Percentiles rank a stretch among this genome's conserved stretches.
Evolutionary conservation across 2,329 filamentous ascomycete genomes (phyloP).

Genomic region (Colletotrichum eremochloae): DNA sequence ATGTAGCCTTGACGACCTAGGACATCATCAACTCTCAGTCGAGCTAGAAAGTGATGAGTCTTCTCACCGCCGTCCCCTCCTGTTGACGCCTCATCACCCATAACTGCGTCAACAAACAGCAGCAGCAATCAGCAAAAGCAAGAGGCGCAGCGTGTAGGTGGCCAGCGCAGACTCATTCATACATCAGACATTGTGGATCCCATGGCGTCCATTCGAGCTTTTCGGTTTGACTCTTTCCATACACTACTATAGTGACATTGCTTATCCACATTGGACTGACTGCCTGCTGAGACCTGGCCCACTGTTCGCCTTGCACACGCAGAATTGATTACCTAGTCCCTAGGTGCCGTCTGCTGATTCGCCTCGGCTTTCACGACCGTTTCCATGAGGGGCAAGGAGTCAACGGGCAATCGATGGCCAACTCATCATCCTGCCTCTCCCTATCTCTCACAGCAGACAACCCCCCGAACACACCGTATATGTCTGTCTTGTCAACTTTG

Average conservation of each 20-base stretch:
- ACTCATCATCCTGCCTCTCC: slow-evolving; percentile 4
- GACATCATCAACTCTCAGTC: neutral
- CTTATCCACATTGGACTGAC: slow-evolving; percentile 6
- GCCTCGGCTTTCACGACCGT: slow-evolving; percentile 11
- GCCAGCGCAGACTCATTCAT: neutral
- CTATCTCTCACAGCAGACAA: neutral
- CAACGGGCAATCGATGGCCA: slow-evolving; percentile 23
- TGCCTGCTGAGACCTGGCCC: slow-evolving; percentile 2
- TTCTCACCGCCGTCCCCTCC: slow-evolving; percentile 2
- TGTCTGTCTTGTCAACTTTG: neutral
- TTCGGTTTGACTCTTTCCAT: slow-evolving; percentile 6
- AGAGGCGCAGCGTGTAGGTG: slow-evolving; percentile 14
- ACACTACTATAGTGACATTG: neutral
- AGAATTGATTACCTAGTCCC: neutral
- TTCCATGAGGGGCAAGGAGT: slow-evolving; percentile 20
- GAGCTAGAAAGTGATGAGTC: neutral
- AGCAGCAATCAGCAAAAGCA: neutral
- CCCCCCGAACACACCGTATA: slow-evolving; percentile 9
- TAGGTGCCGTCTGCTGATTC: slow-evolving; percentile 30
- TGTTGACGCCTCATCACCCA: neutral
- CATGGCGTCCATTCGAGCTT: slow-evolving; percentile 13
- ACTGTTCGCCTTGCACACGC: slow-evolving; percentile 22
- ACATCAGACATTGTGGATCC: neutral
- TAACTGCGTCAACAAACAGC: neutral
- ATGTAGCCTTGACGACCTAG: slow-evolving; percentile 1